A percentile compares a stretch with the other conserved stretches of the same genome.
phyloP scores from a whole-genome alignment of 345 rosid species.

The Streptanthus diversifolius region DNA sequence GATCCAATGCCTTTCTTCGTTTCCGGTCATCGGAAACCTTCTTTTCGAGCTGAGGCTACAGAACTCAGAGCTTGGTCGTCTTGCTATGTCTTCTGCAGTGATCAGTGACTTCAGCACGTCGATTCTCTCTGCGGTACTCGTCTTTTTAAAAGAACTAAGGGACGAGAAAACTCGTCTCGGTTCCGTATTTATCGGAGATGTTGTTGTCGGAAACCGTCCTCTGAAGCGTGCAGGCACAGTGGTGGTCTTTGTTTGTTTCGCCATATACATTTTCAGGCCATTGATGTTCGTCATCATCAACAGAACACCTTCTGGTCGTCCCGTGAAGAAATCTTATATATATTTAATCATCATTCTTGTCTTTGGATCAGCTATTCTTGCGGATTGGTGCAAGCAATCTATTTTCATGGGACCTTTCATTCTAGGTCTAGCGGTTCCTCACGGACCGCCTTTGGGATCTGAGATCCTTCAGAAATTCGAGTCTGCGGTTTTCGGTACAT shows the following conservation, averaged over 20 bases:
- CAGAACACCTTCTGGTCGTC: slow-evolving; percentile 39
- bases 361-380: slow-evolving; percentile 18
- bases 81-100: slow-evolving; percentile 46
- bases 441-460: slow-evolving; percentile 50
- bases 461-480: slow-evolving; percentile 41
- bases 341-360: slow-evolving; percentile 30
- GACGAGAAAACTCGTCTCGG: slow-evolving; percentile 30
- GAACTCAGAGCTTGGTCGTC: slow-evolving; percentile 51
- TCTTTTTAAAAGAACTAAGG: slow-evolving; percentile 20
- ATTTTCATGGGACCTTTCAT: slow-evolving; percentile 38
- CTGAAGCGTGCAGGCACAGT: slow-evolving; percentile 15
- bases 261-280: slow-evolving; percentile 27
- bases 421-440: slow-evolving; percentile 41
- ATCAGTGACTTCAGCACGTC: slow-evolving; percentile 33
- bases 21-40: slow-evolving; percentile 42
- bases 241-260: slow-evolving; percentile 12
- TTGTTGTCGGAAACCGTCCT: slow-evolving; percentile 20
- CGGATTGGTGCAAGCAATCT: slow-evolving; percentile 19
- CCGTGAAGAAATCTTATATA: slow-evolving; percentile 27
- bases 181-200: slow-evolving; percentile 27
- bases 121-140: slow-evolving; percentile 5
- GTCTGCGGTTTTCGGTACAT: slow-evolving; percentile 23
- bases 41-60: slow-evolving; percentile 47
- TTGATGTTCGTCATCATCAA: slow-evolving; percentile 27
- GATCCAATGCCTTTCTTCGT: slow-evolving; percentile 36